Evolutionary conservation across 2,329 filamentous ascomycete genomes (phyloP).

Genomic region (Aspergillus phoenicis): DNA sequence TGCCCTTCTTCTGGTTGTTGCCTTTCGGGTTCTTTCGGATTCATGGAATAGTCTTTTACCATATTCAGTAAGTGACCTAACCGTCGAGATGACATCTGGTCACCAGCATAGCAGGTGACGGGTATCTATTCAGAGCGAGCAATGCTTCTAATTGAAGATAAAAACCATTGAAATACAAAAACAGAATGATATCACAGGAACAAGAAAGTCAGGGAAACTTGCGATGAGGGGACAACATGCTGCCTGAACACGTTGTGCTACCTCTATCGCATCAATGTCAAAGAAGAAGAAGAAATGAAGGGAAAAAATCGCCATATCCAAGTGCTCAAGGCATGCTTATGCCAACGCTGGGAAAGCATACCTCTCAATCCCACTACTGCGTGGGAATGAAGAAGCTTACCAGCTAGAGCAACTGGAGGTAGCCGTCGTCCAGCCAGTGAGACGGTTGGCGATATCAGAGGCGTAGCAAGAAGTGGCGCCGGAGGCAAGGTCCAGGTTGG

Average conservation of each 20-base stretch:
- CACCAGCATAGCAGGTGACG: too few relatives aligned
- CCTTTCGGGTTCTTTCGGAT: too few relatives aligned
- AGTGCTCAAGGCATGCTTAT: neutral
- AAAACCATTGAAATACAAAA: neutral
- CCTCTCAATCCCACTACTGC: neutral
- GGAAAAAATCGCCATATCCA: too few relatives aligned
- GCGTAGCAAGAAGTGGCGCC: conserved; percentile 32
- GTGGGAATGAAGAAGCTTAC: neutral
- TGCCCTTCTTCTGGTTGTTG: neutral
- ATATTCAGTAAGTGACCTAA: too few relatives aligned
- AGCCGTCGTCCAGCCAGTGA: conserved; percentile 29
- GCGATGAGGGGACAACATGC: neutral
- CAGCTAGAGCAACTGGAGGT: conserved; percentile 13
- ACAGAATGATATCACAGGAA: neutral
- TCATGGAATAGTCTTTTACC: too few relatives aligned
- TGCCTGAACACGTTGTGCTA: neutral
- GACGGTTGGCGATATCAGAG: conserved; percentile 34
- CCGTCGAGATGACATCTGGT: too few relatives aligned
- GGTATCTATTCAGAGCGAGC: neutral
- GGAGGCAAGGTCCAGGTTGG: conserved; percentile 32
- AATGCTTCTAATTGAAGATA: neutral
- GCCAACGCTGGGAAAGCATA: neutral
- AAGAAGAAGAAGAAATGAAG: neutral
- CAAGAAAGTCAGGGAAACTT: neutral
- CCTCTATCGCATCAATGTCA: neutral